These are phyloP conservation scores for Entomophthora muscae DNA, from an alignment of 371 early-diverging fungal species.

Conservation along the genomic window DNA sequence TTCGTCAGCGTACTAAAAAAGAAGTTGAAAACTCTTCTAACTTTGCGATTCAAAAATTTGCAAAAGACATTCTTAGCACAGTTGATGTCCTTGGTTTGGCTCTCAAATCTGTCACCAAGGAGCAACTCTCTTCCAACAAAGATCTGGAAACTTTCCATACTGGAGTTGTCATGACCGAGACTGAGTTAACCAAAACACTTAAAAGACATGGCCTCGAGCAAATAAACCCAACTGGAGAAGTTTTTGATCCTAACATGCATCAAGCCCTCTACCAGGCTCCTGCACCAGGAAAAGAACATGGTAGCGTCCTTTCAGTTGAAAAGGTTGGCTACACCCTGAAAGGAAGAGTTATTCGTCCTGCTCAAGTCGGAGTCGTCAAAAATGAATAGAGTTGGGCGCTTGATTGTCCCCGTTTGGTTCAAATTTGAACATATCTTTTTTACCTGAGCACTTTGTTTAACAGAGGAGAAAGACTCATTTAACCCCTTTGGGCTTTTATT, in stretches of 20 bases:
- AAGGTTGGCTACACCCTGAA: conserved; percentile 85
- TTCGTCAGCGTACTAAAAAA: conserved; percentile 70
- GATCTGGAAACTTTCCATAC: conserved; percentile 51
- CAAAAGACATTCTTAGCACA: conserved; percentile 86
- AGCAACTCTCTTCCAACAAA: conserved; percentile 18
- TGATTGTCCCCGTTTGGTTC: too few relatives aligned
- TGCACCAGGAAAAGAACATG: conserved; percentile 70
- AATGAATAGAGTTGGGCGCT: conserved; percentile 5
- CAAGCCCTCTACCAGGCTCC: conserved; percentile 91
- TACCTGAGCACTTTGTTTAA: too few relatives aligned
- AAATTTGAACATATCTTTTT: too few relatives aligned
- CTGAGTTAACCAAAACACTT: conserved; percentile 69
- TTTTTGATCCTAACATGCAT: conserved; percentile 85
- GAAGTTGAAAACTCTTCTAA: conserved; percentile 65
- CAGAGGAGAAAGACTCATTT: too few relatives aligned
- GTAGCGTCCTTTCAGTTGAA: conserved; percentile 67
- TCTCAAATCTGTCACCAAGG: conserved; percentile 53
- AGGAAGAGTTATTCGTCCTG: conserved; percentile 83
- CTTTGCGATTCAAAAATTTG: conserved; percentile 89
- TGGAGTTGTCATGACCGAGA: conserved; percentile 81
- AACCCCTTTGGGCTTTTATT: too few relatives aligned
- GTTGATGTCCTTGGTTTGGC: conserved; percentile 86
- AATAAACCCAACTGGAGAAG: conserved; percentile 59
- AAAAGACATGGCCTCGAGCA: conserved; percentile 80
- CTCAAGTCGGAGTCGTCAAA: conserved; percentile 88